Conservation (phyloP, 768 basidiomycete species). For the Rhizopogon roseolus region DNA sequence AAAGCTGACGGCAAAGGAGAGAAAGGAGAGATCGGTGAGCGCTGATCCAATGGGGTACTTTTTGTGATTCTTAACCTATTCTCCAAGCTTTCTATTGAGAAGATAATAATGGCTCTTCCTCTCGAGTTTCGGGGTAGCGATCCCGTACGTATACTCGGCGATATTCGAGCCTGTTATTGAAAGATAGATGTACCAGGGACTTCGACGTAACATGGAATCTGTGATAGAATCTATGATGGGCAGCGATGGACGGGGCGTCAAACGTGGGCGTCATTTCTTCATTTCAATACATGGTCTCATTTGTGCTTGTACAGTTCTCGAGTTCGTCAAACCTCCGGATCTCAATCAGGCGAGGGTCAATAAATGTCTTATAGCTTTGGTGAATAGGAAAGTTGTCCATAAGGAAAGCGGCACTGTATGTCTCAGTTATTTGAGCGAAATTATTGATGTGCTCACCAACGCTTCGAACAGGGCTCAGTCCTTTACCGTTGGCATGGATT, state of each 20-base stretch:
- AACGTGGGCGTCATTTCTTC: constrained; percentile 33
- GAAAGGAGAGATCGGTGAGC: constrained; percentile 72
- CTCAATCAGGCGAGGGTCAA: constrained; percentile 89
- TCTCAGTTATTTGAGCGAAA: neutral
- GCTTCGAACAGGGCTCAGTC: constrained; percentile 47
- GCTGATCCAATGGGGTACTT: neutral
- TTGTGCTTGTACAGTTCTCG: constrained; percentile 50
- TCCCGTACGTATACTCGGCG: constrained; percentile 49
- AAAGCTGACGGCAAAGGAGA: constrained; percentile 74
- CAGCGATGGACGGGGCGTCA: constrained; percentile 52
- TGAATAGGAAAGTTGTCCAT: constrained; percentile 77
- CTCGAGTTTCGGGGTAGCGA: constrained; percentile 90
- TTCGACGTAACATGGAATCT: constrained; percentile 74
- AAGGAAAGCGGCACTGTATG: constrained; percentile 67
- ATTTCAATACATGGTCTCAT: neutral
- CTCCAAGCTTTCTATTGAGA: constrained; percentile 56
- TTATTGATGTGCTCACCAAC: neutral
- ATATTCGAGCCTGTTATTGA: neutral
- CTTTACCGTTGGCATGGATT: constrained; percentile 68
- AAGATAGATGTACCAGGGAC: constrained; percentile 38
- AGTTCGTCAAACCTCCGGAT: constrained; percentile 74
- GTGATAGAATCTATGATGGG: constrained; percentile 78
- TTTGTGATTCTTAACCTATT: too few relatives aligned
- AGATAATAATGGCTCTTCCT: constrained; percentile 70
- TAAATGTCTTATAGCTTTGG: constrained; percentile 87